Evolutionary conservation across 371 early-diverging fungal genomes (phyloP).

Genomic region (Actinomortierella ambigua): DNA sequence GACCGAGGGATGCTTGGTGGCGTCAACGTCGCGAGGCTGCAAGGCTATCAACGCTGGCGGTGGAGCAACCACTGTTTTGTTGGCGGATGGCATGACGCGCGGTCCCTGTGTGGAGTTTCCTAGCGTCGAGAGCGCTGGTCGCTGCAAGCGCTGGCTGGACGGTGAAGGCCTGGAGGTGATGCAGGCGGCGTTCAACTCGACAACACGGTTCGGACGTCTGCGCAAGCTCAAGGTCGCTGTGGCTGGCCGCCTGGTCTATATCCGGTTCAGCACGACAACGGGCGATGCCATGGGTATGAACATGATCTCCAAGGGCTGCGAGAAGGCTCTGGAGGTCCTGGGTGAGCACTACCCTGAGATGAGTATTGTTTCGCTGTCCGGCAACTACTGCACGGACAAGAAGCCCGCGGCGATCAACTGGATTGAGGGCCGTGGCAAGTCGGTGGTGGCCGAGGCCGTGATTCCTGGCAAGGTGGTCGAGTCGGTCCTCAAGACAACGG

Average conservation of each 20-base stretch:
- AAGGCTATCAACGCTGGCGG: constrained; percentile 93
- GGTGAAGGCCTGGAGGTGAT: constrained; percentile 66
- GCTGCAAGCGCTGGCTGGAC: constrained; percentile 81
- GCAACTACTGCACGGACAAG: constrained; percentile 98
- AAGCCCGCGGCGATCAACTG: constrained; percentile 98
- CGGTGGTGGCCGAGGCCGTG: constrained; percentile 88
- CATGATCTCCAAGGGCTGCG: constrained; percentile 98
- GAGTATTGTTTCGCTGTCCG: constrained; percentile 84
- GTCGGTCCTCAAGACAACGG: constrained; percentile 89
- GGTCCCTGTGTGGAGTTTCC: constrained; percentile 93
- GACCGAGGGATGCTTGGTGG: constrained; percentile 96
- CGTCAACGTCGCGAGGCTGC: constrained; percentile 95
- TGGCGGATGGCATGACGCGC: constrained; percentile 93
- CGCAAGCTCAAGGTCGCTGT: constrained; percentile 83
- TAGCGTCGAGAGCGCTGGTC: constrained; percentile 66
- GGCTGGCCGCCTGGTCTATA: constrained; percentile 84
- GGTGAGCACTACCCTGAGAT: constrained; percentile 71
- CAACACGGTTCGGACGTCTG: constrained; percentile 88
- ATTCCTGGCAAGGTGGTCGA: constrained; percentile 83
- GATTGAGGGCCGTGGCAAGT: constrained; percentile 97
- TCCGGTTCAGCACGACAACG: constrained; percentile 90
- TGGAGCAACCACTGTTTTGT: constrained; percentile 87
- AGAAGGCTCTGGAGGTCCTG: constrained; percentile 74
- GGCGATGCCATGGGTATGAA: constrained; percentile 99
- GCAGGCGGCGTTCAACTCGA: constrained; percentile 85